Base-by-base conservation (phyloP, 2,329 filamentous ascomycete species). In the Talaromyces sp. region DNA sequence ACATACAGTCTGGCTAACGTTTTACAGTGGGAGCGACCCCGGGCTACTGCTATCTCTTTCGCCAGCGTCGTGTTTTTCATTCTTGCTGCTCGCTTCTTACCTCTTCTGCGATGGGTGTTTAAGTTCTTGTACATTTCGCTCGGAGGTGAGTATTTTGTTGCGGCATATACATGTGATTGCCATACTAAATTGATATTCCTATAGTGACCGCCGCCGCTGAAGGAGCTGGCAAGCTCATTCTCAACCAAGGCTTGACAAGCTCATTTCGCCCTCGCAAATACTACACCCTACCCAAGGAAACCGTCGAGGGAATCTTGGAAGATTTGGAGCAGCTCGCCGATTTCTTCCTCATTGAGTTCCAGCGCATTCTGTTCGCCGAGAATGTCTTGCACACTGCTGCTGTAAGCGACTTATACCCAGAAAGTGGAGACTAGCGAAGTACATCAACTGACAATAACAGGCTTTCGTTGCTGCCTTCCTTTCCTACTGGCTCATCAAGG, bases 261-360 rank as follows among this genome's bases (percentile, higher is more conserved):
- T 85, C 86, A 68, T 83, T 89, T 78, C 82, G 87, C 66, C 87
- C 87, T 27, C 83, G 82, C 72, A 85, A 85, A 73, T 89, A 89
- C 82, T 89, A 87, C 79, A 88, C 84, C 58, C 84, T 89, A 66
- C 85, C 86, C 40, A 86, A 86, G 74, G 87, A 88, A 70, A 86
- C 84, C 58, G 80, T 88, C 40, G 87, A 89, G 75, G 84, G 82
- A 65, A 77, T 86, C 25, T 78, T 87, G 58, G 86, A 87, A 69
- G 87, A 89, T 73, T 74, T 88, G 15, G 85, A 87, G 75, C 86
- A 89, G 77, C 79, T 89, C 63, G 81, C 86, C 78, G 88, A 89
- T 80, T 89, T 89, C 79, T 87, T 89, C 77, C 82, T 89, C 70
- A 88, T 89, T 68, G 87, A 89, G 74, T 86, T 87, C 74, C 87